Evolutionary conservation across 2,329 filamentous ascomycete genomes (phyloP).

Genomic region (Fusarium caatingaense): DNA sequence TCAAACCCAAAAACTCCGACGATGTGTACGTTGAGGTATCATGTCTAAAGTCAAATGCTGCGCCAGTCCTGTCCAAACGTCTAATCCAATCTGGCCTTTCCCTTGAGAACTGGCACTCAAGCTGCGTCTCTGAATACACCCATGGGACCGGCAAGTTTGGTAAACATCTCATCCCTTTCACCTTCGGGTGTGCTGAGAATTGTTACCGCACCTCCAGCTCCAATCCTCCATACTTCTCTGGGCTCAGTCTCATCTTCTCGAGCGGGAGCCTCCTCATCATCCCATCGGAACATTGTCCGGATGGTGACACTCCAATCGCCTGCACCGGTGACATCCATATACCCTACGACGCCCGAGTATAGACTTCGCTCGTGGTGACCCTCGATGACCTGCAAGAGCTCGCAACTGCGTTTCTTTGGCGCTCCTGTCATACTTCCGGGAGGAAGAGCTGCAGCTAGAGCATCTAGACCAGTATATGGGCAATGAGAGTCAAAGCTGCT

Average conservation of each 20-base stretch:
- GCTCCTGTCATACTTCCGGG: slow-evolving; percentile 97
- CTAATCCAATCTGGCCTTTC: background rate
- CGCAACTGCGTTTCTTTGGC: slow-evolving; percentile 91
- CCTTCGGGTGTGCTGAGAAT: slow-evolving; percentile 81
- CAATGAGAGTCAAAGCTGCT: slow-evolving; percentile 14
- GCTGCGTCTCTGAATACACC: slow-evolving; percentile 59
- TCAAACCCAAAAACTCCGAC: slow-evolving; percentile 45
- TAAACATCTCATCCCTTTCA: slow-evolving; percentile 92
- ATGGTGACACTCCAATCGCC: slow-evolving; percentile 95
- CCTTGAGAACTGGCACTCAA: slow-evolving; percentile 11
- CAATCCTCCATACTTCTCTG: slow-evolving; percentile 80
- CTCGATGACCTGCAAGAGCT: slow-evolving; percentile 80
- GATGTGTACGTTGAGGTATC: slow-evolving; percentile 53
- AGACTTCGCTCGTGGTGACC: slow-evolving; percentile 71
- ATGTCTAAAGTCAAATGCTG: slow-evolving; percentile 37
- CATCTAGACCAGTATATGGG: slow-evolving; percentile 73
- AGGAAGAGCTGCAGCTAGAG: slow-evolving; percentile 81
- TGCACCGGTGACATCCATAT: slow-evolving; percentile 84
- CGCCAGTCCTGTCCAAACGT: slow-evolving; percentile 9
- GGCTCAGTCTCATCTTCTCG: slow-evolving; percentile 48
- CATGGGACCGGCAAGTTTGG: slow-evolving; percentile 72
- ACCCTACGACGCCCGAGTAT: slow-evolving; percentile 91
- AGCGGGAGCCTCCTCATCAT: slow-evolving; percentile 62
- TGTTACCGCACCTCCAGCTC: slow-evolving; percentile 91
- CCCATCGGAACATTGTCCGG: slow-evolving; percentile 80